Base-by-base conservation (phyloP, 2,329 filamentous ascomycete genomes). In the Coniosporium tulheliwenetii region DNA sequence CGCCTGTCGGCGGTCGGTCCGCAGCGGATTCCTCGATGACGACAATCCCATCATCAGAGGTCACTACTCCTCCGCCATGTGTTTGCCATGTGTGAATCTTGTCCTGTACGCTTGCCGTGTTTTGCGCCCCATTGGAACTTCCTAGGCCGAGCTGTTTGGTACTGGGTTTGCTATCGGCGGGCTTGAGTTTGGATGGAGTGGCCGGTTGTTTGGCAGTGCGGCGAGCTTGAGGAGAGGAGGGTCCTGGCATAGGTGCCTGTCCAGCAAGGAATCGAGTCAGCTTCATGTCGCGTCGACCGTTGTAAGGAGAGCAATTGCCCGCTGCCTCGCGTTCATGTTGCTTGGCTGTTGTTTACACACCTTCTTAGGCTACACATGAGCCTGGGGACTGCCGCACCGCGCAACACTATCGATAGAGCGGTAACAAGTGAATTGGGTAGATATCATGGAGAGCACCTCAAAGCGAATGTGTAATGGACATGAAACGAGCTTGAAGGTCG, bases 21-120 rank as follows among this genome's bases (percentile, higher is more conserved):
- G 48, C 8, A 60, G 50, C 54, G 37, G 33, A 10, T 41, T 37
- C 38, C 38, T 42, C 45, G 37, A 71, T 67, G 44, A 74, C 71
- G 5, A 73, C 69, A 30, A 83, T 61, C 33, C 81, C 63, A 1
- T 70, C 69, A 41, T 71, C 64, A 2, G 64, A 69, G 1, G 60
- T 61, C 3, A 80, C 71, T 19, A 78, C 79, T 5, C 73, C 71
- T 30, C 79, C 81, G 52, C 81, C 85, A 48, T 79, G 69, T 53
- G 80, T 80, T 59, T 94, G 85, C 86, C 86, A 94, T 60, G 79
- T 73, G 50, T 79, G 80, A 40, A 94, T 83, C 52, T 86, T 78
- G 48, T 84, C 81, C 46, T 75, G 75, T 38, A 93, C 81, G n/a
- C 74, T 74, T 3, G 73, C 71, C 16, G 44, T 8, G 36, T 40